phyloP scores from a whole-genome alignment of 768 basidiomycete genomes.

The Lentinula lateritia region DNA sequence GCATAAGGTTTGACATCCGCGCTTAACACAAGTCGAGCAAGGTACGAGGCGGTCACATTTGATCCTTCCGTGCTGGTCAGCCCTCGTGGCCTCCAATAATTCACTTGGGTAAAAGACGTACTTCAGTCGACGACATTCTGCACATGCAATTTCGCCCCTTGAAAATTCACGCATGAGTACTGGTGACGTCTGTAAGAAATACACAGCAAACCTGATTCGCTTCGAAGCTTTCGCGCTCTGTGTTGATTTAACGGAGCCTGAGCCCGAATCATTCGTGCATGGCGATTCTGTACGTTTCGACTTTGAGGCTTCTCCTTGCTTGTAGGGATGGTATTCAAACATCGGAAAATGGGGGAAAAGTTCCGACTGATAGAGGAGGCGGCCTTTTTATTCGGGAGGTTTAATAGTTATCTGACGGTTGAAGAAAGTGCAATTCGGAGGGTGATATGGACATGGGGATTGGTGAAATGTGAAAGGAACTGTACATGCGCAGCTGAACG shows the following conservation, averaged over 20 bases:
- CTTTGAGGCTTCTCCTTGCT: constrained; percentile 8
- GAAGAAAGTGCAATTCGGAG: neutral
- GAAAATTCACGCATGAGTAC: neutral
- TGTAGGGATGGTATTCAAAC: constrained; percentile 10
- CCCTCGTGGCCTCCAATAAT: constrained; percentile 13
- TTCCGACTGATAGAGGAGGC: neutral
- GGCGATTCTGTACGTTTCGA: neutral
- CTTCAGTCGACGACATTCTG: constrained; percentile 39
- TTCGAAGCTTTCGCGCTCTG: constrained; percentile 25
- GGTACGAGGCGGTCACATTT: constrained; percentile 20
- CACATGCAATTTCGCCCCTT: constrained; percentile 38
- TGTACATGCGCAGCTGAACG: neutral
- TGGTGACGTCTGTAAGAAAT: constrained; percentile 2
- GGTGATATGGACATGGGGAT: neutral
- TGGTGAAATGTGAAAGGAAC: neutral
- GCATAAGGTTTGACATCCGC: constrained; percentile 45
- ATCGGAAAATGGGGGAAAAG: neutral
- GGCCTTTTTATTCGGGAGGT: neutral
- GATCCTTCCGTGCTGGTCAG: constrained; percentile 26
- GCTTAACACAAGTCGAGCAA: constrained; percentile 45
- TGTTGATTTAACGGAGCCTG: neutral
- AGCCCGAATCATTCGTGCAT: neutral
- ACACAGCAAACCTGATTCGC: constrained; percentile 26
- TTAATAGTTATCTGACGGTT: neutral
- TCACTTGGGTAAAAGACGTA: neutral